A percentile compares a stretch with the other conserved stretches of the same genome.
Conservation (phyloP, 148 eudicot species). For the Nyssa sinensis region DNA sequence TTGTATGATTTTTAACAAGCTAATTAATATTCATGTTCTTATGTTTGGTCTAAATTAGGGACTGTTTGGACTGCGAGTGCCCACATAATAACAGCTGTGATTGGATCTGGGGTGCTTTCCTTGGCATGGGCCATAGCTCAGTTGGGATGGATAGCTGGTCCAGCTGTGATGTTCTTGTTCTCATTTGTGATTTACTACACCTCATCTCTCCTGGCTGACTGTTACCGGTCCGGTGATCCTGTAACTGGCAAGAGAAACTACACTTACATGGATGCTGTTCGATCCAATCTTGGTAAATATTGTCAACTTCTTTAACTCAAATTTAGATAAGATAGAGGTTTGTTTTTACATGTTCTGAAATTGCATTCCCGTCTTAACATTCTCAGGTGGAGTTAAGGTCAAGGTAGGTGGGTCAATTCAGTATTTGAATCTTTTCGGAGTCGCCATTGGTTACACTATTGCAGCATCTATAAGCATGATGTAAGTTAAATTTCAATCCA, state of each 20-base stretch:
- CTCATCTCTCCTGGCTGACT: too few species aligned
- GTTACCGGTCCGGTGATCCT: constrained; percentile 48
- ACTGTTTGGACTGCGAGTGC: constrained; percentile 72
- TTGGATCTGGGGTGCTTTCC: too few species aligned
- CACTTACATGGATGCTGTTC: constrained; percentile 56
- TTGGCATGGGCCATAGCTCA: too few species aligned
- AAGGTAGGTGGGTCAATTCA: constrained; percentile 67
- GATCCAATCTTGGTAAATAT: constrained; percentile 41
- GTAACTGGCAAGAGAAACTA: constrained; percentile 47
- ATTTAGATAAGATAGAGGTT: too few species aligned
- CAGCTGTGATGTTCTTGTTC: constrained; percentile 52
- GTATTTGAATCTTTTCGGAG: too few species aligned
- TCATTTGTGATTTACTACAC: constrained; percentile 51
- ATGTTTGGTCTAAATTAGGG: too few species aligned
- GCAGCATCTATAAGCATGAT: constrained; percentile 77
- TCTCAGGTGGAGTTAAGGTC: constrained; percentile 51
- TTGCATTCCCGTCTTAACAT: not conserved
- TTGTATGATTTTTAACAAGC: too few species aligned
- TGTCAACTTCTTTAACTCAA: too few species aligned
- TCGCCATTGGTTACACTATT: too few species aligned
- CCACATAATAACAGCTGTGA: too few species aligned
- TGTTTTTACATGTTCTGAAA: too few species aligned
- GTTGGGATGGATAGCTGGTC: constrained; percentile 75
- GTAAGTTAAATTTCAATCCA: constrained; percentile 33
- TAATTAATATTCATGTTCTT: too few species aligned